A percentile compares a stretch with the other conserved stretches of the same genome.
These are phyloP conservation scores for Neonectria neomacrospora DNA, from an alignment of 2,329 filamentous ascomycete species.

Conservation along the genomic window DNA sequence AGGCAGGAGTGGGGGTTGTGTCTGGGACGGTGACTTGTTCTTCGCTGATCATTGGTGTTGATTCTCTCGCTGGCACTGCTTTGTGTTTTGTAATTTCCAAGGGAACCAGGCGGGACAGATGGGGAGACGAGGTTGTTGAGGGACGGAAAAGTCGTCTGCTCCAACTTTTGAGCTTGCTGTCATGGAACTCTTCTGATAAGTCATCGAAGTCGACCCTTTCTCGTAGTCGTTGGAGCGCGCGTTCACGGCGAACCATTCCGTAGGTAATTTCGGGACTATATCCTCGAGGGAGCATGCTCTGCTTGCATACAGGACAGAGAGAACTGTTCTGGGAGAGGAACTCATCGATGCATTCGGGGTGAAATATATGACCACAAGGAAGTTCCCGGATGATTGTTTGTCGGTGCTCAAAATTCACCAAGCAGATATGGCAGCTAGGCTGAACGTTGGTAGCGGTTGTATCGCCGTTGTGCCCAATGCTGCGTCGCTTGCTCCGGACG, in stretches of 20 bases:
- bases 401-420: slow-evolving; percentile 79
- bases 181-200: slow-evolving; percentile 46
- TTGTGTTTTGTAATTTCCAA: slow-evolving; percentile 35
- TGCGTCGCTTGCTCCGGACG: slow-evolving; percentile 54
- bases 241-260: slow-evolving; percentile 84
- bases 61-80: slow-evolving; percentile 23
- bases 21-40: slow-evolving; percentile 10
- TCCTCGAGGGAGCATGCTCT: slow-evolving; percentile 77
- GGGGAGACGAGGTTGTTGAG: slow-evolving; percentile 34
- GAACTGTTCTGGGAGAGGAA: slow-evolving; percentile 84
- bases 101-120: slow-evolving; percentile 44
- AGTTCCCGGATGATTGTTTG: slow-evolving; percentile 83
- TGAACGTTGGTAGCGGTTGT: slow-evolving; percentile 72
- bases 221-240: slow-evolving; percentile 71
- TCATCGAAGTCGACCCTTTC: slow-evolving; percentile 61
- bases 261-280: slow-evolving; percentile 81
- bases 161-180: slow-evolving; percentile 52
- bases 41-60: slow-evolving; percentile 20
- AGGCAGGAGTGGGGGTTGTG: slow-evolving; percentile 9
- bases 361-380: slow-evolving; percentile 92
- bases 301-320: slow-evolving; percentile 91
- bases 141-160: slow-evolving; percentile 49
- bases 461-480: slow-evolving; percentile 48
- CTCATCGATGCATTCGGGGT: slow-evolving; percentile 89
- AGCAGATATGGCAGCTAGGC: slow-evolving; percentile 88